These are phyloP conservation scores for Kregervanrija delftensis DNA, from an alignment of 805 yeast genomes.

Conservation along the genomic window DNA sequence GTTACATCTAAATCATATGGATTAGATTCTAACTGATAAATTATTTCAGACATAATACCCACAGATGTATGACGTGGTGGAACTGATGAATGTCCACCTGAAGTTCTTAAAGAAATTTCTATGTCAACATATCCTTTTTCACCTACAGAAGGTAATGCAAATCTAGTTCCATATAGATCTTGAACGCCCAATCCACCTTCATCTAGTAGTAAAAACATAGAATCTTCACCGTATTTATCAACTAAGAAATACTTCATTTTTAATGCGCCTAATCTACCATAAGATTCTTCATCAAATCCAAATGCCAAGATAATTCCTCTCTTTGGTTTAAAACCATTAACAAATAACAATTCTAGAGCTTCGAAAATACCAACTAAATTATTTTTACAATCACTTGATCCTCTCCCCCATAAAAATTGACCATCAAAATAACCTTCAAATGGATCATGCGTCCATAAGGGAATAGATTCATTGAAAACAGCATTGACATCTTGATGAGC, in stretches of 20 bases:
- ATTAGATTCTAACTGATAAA: slow-evolving; percentile 44
- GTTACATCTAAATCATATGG: slow-evolving; percentile 45
- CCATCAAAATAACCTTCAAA: slow-evolving; percentile 61
- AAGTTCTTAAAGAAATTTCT: slow-evolving; percentile 42
- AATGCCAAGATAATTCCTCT: slow-evolving; percentile 57
- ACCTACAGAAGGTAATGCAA: slow-evolving; percentile 50
- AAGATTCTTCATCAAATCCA: slow-evolving; percentile 74
- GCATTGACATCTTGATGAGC: slow-evolving; percentile 81
- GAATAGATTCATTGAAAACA: slow-evolving; percentile 49
- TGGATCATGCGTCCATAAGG: slow-evolving; percentile 61
- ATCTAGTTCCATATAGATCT: slow-evolving; percentile 36
- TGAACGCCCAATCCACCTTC: slow-evolving; percentile 50
- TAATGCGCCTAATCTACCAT: slow-evolving; percentile 57
- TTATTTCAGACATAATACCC: slow-evolving; percentile 58
- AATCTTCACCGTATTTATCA: slow-evolving; percentile 49
- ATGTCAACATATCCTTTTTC: slow-evolving; percentile 51
- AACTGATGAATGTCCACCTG: slow-evolving; percentile 77
- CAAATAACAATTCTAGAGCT: slow-evolving; percentile 48
- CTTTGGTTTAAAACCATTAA: slow-evolving; percentile 46
- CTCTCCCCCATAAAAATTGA: slow-evolving; percentile 62
- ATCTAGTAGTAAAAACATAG: slow-evolving; percentile 57
- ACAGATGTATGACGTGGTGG: slow-evolving; percentile 77
- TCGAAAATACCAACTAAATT: slow-evolving; percentile 57
- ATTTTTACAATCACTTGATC: slow-evolving; percentile 67
- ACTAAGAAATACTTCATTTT: slow-evolving; percentile 38